phyloP scores from a whole-genome alignment of 1,284 basidiomycete species.

The Tylopilus sp. region DNA sequence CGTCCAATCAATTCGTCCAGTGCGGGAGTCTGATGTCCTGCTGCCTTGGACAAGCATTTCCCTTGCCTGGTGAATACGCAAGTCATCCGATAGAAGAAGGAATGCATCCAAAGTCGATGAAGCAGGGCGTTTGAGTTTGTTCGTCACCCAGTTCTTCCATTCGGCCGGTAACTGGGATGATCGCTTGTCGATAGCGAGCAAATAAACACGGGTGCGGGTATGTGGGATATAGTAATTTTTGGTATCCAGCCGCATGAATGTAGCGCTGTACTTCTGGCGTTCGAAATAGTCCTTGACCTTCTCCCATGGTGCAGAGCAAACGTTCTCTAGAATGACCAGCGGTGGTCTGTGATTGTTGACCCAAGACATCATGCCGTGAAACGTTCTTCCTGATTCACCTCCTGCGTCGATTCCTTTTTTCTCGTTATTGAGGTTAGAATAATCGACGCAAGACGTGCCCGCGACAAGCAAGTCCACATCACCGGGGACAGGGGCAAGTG shows the following conservation, averaged over 20 bases:
- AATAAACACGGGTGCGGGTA: conserved; percentile 86
- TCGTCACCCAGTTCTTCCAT: conserved; percentile 67
- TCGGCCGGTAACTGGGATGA: conserved; percentile 57
- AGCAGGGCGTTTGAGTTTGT: conserved; percentile 74
- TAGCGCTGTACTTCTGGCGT: conserved; percentile 74
- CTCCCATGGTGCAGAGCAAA: conserved; percentile 88
- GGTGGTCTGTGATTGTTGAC: conserved; percentile 84
- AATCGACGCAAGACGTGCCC: conserved; percentile 95
- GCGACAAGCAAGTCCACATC: conserved; percentile 89
- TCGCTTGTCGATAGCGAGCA: conserved; percentile 71
- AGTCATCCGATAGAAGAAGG: conserved; percentile 86
- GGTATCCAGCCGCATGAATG: conserved; percentile 77
- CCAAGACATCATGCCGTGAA: conserved; percentile 92
- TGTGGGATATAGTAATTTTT: conserved; percentile 95
- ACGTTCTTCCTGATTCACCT: conserved; percentile 88
- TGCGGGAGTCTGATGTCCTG: conserved; percentile 54
- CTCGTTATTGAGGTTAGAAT: conserved; percentile 91
- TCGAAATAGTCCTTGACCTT: conserved; percentile 75
- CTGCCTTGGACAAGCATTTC: conserved; percentile 76
- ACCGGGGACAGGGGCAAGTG: conserved; percentile 81
- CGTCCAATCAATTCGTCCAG: conserved; percentile 84
- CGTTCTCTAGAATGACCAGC: conserved; percentile 91
- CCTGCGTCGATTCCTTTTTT: conserved; percentile 86
- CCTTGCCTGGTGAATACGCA: conserved; percentile 84
- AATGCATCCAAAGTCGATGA: conserved; percentile 90